These are phyloP conservation scores for Aureobasidium leucospermi DNA, from an alignment of 2,329 filamentous ascomycete genomes.

Conservation along the genomic window DNA sequence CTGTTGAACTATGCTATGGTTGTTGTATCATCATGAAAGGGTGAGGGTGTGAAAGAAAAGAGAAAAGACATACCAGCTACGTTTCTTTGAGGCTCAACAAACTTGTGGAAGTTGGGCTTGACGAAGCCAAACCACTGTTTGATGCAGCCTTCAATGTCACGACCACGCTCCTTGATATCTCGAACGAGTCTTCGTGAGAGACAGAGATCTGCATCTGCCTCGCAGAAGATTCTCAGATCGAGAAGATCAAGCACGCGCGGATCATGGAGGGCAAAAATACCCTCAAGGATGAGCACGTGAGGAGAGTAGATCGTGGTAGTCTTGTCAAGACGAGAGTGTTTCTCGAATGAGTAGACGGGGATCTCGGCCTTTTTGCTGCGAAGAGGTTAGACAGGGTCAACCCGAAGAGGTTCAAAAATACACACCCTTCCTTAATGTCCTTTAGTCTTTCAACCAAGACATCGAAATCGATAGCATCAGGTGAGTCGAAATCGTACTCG, in stretches of 20 bases:
- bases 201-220: constrained; percentile 91
- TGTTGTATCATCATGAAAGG: constrained; percentile 29
- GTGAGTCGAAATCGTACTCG: constrained; percentile 93
- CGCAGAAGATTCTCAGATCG: constrained; percentile 94
- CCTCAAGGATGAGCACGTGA: constrained; percentile 89
- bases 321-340: constrained; percentile 71
- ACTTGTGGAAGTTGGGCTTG: constrained; percentile 94
- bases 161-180: constrained; percentile 80
- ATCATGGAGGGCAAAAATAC: constrained; percentile 92
- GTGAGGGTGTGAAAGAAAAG: background rate
- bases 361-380: constrained; percentile 77
- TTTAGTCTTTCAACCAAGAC: constrained; percentile 68
- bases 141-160: constrained; percentile 90
- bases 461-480: constrained; percentile 92
- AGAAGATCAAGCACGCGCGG: constrained; percentile 74
- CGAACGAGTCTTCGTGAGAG: constrained; percentile 78
- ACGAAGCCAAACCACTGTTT: constrained; percentile 98
- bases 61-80: constrained; percentile 57
- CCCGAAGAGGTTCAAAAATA: constrained; percentile 19
- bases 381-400: constrained; percentile 13
- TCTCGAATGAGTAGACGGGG: constrained; percentile 88
- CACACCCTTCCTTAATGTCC: constrained; percentile 85
- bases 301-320: constrained; percentile 92
- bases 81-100: constrained; percentile 83
- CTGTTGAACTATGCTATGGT: constrained; percentile 35